Evolutionary conservation across 1,284 basidiomycete species (phyloP).

Genomic region (Cryptococcus maquisensis): DNA sequence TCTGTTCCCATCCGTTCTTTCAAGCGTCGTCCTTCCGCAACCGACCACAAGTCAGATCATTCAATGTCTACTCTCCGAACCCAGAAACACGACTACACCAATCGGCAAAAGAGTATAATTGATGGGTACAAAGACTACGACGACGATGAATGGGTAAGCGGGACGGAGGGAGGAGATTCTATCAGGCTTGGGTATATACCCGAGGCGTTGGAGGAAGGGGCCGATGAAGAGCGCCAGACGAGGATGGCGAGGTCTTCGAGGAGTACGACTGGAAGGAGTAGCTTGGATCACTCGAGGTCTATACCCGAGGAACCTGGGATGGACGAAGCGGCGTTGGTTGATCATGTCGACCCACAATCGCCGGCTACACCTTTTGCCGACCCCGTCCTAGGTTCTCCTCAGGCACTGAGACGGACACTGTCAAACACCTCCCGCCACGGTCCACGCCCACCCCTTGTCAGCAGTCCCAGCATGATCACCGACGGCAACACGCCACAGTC

Average conservation of each 20-base stretch:
- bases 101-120: conserved; percentile 45
- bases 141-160: conserved; percentile 29
- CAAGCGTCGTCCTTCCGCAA: conserved; percentile 3
- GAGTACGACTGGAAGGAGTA: background rate
- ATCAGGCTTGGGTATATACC: conserved; percentile 30
- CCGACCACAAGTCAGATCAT: conserved; percentile 14
- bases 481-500: background rate
- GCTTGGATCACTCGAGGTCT: background rate
- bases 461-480: too few relatives aligned
- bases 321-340: conserved; percentile 1
- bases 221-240: conserved; percentile 11
- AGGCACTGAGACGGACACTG: background rate
- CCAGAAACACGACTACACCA: conserved; percentile 39
- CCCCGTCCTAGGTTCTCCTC: background rate
- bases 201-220: conserved; percentile 26
- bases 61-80: conserved; percentile 27
- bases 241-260: conserved; percentile 7
- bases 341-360: conserved; percentile 7
- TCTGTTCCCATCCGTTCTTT: conserved; percentile 16
- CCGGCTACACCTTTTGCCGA: background rate
- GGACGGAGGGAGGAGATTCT: conserved; percentile 33
- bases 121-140: conserved; percentile 47
- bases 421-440: background rate
- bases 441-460: too few relatives aligned
- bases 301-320: background rate